phyloP scores from a whole-genome alignment of 495 filamentous ascomycete genomes.

The Aspergillus biplanus region DNA sequence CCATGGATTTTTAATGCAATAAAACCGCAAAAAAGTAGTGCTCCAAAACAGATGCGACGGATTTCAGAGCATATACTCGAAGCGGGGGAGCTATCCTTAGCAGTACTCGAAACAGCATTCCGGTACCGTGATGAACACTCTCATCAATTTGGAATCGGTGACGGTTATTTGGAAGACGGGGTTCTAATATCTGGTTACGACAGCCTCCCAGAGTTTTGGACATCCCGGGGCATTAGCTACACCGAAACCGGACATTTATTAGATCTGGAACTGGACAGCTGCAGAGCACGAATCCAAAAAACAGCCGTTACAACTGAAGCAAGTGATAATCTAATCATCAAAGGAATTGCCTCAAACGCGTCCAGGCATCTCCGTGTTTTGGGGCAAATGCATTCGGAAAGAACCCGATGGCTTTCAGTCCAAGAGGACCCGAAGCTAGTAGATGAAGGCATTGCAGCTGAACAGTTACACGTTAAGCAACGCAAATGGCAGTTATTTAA shows the following conservation, averaged over 20 bases:
- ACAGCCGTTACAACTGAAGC: conserved; percentile 32
- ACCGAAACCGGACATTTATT: conserved; percentile 54
- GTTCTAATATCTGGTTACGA: conserved; percentile 63
- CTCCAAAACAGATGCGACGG: conserved; percentile 36
- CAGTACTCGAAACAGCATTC: conserved; percentile 71
- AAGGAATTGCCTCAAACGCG: conserved; percentile 56
- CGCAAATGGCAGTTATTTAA: conserved; percentile 62
- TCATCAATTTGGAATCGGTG: conserved; percentile 68
- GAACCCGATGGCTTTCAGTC: conserved; percentile 60
- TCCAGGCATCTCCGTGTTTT: conserved; percentile 58
- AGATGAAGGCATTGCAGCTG: conserved; percentile 50
- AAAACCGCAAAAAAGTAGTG: conserved; percentile 54
- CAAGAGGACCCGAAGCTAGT: conserved; percentile 50
- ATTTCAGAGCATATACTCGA: conserved; percentile 66
- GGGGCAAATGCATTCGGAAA: conserved; percentile 64
- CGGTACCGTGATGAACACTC: conserved; percentile 70
- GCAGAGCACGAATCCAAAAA: conserved; percentile 46
- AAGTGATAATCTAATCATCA: conserved; percentile 39
- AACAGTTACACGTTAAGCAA: conserved; percentile 52
- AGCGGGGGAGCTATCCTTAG: conserved; percentile 77
- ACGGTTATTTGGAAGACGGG: conserved; percentile 68
- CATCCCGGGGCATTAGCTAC: conserved; percentile 54
- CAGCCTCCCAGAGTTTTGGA: conserved; percentile 79
- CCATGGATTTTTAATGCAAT: conserved; percentile 76
- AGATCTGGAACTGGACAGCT: conserved; percentile 49